Conservation (phyloP, 75 land plant genomes). For the Pseudotsuga menziesii region DNA sequence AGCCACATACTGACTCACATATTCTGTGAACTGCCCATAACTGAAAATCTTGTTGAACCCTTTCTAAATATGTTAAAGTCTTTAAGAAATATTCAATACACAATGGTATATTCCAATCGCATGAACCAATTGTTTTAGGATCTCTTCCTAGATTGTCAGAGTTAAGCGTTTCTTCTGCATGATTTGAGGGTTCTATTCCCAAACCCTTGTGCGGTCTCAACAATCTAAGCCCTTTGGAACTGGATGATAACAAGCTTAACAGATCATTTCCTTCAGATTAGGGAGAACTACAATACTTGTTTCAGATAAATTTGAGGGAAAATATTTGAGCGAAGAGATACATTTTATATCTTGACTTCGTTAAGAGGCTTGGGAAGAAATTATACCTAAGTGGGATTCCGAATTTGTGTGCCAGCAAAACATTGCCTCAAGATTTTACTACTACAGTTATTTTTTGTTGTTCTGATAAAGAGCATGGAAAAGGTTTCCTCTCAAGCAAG, state of each 20-base stretch:
- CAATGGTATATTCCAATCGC: conserved; percentile 8
- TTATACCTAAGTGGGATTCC: conserved; percentile 22
- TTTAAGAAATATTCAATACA: conserved; percentile 11
- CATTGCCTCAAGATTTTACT: background rate
- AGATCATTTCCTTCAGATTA: conserved; percentile 20
- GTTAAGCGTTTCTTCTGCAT: conserved; percentile 8
- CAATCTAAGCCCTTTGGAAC: conserved; percentile 16
- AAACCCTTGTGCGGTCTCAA: conserved; percentile 3
- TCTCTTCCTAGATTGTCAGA: background rate
- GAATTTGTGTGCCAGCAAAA: conserved; percentile 14
- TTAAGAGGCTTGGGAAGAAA: conserved; percentile 29
- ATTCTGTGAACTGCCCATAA: too few species aligned
- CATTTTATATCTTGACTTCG: conserved; percentile 17
- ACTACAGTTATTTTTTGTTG: background rate
- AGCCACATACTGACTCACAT: too few species aligned
- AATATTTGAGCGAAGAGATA: conserved; percentile 25
- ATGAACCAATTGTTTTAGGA: conserved; percentile 5
- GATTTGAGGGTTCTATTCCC: background rate
- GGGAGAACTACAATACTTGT: conserved; percentile 20
- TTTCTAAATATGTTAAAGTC: conserved; percentile 14
- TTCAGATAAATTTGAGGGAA: conserved; percentile 36
- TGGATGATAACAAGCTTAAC: conserved; percentile 19
- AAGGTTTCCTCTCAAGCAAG: too few species aligned
- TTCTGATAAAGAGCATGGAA: background rate
- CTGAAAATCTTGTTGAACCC: conserved; percentile 11